phyloP scores from a whole-genome alignment of 2,329 filamentous ascomycete genomes.

The Paecilomyces dactylethromorphus region DNA sequence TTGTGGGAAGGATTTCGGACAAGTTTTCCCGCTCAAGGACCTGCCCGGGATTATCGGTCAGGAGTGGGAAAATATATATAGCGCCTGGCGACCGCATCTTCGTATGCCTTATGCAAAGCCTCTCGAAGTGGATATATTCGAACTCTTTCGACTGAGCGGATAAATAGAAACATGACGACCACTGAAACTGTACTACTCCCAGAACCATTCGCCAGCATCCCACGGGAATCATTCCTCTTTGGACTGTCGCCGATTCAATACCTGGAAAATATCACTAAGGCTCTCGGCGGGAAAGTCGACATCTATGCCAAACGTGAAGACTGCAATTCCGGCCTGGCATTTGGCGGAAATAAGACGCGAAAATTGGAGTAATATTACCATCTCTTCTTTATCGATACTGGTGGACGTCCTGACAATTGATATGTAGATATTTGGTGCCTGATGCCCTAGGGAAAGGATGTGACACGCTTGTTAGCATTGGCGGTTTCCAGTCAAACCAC shows the following conservation, averaged over 20 bases:
- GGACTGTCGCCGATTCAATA: neutral
- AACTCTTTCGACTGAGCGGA: neutral
- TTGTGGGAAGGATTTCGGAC: neutral
- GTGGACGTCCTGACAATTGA: neutral
- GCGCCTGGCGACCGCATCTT: neutral
- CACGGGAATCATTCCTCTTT: neutral
- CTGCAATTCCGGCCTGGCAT: constrained; percentile 61
- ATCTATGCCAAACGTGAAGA: constrained; percentile 69
- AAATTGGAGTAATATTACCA: constrained; percentile 57
- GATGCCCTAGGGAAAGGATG: constrained; percentile 53
- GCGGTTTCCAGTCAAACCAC: constrained; percentile 65
- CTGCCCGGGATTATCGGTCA: neutral
- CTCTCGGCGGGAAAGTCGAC: constrained; percentile 53
- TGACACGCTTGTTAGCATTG: constrained; percentile 60
- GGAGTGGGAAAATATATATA: neutral
- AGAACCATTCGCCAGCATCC: neutral
- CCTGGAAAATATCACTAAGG: constrained; percentile 45
- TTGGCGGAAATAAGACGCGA: constrained; percentile 63
- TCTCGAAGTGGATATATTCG: neutral
- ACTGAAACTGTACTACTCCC: neutral
- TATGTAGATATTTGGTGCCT: constrained; percentile 16
- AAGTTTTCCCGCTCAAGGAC: neutral
- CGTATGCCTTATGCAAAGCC: neutral
- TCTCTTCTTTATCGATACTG: constrained; percentile 33
- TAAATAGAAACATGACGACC: neutral